Percentiles rank a stretch among this genome's conserved stretches.
phyloP scores from a whole-genome alignment of 2,329 filamentous ascomycete genomes.

The Diaporthe citriasiana region DNA sequence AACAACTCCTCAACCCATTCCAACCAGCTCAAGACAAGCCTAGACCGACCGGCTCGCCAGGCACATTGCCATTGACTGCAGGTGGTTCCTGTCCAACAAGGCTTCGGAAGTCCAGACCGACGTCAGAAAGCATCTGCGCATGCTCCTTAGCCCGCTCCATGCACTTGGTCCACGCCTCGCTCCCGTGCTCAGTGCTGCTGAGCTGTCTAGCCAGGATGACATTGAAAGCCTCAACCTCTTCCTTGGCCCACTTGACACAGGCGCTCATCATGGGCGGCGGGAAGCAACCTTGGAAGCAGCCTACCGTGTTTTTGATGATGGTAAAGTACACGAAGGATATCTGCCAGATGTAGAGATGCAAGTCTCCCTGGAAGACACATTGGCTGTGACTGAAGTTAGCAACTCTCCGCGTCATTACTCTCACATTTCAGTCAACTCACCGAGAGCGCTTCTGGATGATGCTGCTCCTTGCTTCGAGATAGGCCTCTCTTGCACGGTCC shows the following conservation, averaged over 20 bases:
- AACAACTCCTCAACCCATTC: not conserved
- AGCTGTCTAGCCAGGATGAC: conserved; percentile 84
- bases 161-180: conserved; percentile 84
- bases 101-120: conserved; percentile 90
- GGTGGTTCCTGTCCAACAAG: conserved; percentile 75
- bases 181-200: conserved; percentile 84
- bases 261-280: conserved; percentile 90
- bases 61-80: conserved; percentile 48
- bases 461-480: conserved; percentile 82
- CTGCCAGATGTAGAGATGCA: conserved; percentile 94
- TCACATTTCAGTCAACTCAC: conserved; percentile 60
- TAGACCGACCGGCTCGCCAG: conserved; percentile 57
- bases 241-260: conserved; percentile 98
- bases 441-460: conserved; percentile 86
- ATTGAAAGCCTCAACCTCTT: conserved; percentile 93
- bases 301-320: conserved; percentile 92
- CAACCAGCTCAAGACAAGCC: conserved; percentile 52
- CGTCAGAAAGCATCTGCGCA: conserved; percentile 83
- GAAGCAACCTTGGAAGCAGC: conserved; percentile 90
- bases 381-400: conserved; percentile 69
- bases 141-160: conserved; percentile 86
- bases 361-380: conserved; percentile 94
- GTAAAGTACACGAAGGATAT: conserved; percentile 96
- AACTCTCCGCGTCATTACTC: conserved; percentile 43
- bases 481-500: conserved; percentile 88